These are phyloP conservation scores for Starmerella riodocensis DNA, from an alignment of 805 yeast genomes.

Conservation along the genomic window DNA sequence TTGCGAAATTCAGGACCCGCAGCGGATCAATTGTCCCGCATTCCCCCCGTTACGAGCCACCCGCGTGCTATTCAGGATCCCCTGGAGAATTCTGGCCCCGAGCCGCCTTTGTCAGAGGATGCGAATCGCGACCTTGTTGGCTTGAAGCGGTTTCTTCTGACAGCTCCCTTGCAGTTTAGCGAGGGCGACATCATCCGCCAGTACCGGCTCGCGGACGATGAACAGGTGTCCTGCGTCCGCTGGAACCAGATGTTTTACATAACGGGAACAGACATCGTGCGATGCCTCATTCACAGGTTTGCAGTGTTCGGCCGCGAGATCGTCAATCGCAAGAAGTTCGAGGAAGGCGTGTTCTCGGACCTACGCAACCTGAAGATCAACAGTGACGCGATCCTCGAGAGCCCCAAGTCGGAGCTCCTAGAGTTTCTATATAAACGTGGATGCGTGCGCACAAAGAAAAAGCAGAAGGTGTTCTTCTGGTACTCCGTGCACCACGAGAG, in stretches of 20 bases:
- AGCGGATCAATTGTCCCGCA: too few relatives aligned
- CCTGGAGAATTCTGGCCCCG: too few relatives aligned
- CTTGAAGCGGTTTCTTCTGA: constrained; percentile 69
- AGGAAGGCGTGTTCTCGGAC: constrained; percentile 91
- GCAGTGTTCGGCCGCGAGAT: constrained; percentile 78
- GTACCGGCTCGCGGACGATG: constrained; percentile 72
- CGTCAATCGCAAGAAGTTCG: constrained; percentile 80
- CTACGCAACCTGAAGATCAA: constrained; percentile 67
- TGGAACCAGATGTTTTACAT: constrained; percentile 83
- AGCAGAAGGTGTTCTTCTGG: constrained; percentile 95
- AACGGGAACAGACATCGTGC: constrained; percentile 92
- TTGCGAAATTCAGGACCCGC: too few relatives aligned
- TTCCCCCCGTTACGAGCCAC: too few relatives aligned
- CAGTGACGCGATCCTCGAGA: constrained; percentile 73
- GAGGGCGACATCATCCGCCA: constrained; percentile 77
- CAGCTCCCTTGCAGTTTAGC: constrained; percentile 94
- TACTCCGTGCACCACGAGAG: constrained; percentile 90
- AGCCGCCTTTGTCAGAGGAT: neutral
- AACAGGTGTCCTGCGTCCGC: constrained; percentile 80
- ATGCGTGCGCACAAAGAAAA: constrained; percentile 86
- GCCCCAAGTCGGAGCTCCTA: constrained; percentile 74
- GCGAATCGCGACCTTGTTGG: constrained; percentile 6
- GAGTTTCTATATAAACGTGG: constrained; percentile 72
- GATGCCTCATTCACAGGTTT: constrained; percentile 79
- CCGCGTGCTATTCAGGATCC: too few relatives aligned